Evolutionary conservation across 345 rosid genomes (phyloP).

Genomic region (Acer campestre): DNA sequence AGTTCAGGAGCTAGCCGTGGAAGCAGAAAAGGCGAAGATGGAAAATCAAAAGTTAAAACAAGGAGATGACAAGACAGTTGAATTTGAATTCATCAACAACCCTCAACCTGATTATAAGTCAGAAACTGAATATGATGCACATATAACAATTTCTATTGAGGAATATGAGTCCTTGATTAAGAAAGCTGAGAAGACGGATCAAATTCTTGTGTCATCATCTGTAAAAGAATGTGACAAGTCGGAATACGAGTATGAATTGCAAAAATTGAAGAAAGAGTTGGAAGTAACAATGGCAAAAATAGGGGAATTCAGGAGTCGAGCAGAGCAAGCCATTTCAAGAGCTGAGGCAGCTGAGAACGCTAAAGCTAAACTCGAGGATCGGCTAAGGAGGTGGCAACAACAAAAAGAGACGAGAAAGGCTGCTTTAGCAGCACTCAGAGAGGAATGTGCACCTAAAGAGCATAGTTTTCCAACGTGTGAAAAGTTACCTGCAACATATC

Average conservation of each 20-base stretch:
- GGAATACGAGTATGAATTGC: conserved; percentile 25
- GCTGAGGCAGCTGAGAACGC: conserved; percentile 62
- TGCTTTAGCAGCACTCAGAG: conserved; percentile 43
- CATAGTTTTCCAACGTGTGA: conserved; percentile 19
- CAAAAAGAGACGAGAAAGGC: conserved; percentile 49
- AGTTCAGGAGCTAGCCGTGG: conserved; percentile 35
- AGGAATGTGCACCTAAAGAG: conserved; percentile 33
- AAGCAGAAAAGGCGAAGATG: conserved; percentile 39
- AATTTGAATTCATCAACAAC: conserved; percentile 2
- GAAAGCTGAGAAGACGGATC: conserved; percentile 29
- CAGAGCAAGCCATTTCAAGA: conserved; percentile 50
- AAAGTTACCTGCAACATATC: conserved; percentile 20
- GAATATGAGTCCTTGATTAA: conserved; percentile 35
- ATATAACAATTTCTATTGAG: conserved; percentile 29
- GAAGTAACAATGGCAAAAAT: conserved; percentile 34
- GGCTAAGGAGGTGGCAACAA: conserved; percentile 41
- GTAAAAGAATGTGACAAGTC: conserved; percentile 13
- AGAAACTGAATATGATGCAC: conserved; percentile 5
- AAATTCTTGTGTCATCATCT: background rate
- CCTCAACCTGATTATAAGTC: background rate
- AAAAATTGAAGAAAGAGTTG: conserved; percentile 40
- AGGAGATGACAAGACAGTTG: conserved; percentile 15
- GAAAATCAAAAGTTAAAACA: conserved; percentile 32
- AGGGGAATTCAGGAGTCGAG: conserved; percentile 45
- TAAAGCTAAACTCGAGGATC: conserved; percentile 39